Evolutionary conservation across 768 basidiomycete genomes (phyloP).

Genomic region (Termitomyces sp.): DNA sequence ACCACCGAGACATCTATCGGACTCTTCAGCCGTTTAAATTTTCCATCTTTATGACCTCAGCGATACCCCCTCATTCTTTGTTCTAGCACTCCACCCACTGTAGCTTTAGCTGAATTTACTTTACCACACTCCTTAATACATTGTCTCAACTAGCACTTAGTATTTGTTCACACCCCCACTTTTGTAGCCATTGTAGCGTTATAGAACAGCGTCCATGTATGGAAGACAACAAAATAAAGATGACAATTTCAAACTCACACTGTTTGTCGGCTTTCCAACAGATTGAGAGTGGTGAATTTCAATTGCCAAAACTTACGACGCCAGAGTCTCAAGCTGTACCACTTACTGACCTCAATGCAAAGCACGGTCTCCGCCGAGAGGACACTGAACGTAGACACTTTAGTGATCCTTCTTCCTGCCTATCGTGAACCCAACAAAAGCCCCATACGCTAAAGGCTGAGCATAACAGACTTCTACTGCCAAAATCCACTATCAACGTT

Average conservation of each 20-base stretch:
- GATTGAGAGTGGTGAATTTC: too few species aligned
- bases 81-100: constrained; percentile 4
- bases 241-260: background rate
- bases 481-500: too few species aligned
- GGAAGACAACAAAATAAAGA: constrained; percentile 3
- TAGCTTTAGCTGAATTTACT: constrained; percentile 13
- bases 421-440: too few species aligned
- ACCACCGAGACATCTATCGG: constrained; percentile 4
- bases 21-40: constrained; percentile 8
- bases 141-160: background rate
- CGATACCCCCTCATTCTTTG: constrained; percentile 2
- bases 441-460: too few species aligned
- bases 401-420: too few species aligned
- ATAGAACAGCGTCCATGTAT: background rate
- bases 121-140: constrained; percentile 9
- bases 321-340: background rate
- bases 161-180: background rate
- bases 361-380: too few species aligned
- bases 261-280: background rate
- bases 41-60: background rate
- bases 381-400: too few species aligned
- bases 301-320: too few species aligned
- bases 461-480: too few species aligned
- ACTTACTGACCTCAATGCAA: too few species aligned
- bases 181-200: constrained; percentile 11